Evolutionary conservation across 192 early-diverging fungal species (phyloP).

Genomic region (Chytriomyces hyalinus): DNA sequence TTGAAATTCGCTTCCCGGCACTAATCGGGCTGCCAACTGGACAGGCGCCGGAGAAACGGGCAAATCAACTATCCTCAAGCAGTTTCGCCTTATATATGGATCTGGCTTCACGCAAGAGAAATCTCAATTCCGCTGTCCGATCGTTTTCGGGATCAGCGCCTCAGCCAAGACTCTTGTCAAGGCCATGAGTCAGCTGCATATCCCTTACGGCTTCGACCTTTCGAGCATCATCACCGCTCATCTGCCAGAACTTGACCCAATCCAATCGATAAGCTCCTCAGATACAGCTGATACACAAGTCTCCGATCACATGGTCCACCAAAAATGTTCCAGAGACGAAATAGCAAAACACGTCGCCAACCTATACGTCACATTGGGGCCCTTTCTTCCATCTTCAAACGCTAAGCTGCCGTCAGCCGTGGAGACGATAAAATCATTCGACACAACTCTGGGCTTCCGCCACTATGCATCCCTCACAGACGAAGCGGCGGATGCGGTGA

Average conservation of each 20-base stretch:
- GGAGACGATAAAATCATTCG: constrained; percentile 2
- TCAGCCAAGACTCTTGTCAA: constrained; percentile 92
- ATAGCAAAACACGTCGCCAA: background rate
- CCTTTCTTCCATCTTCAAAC: background rate
- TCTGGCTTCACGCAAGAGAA: constrained; percentile 89
- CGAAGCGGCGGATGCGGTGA: constrained; percentile 77
- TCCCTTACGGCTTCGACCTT: constrained; percentile 65
- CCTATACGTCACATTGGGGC: background rate
- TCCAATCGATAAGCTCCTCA: background rate
- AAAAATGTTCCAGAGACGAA: background rate
- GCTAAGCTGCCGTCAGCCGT: background rate
- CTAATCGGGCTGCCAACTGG: background rate
- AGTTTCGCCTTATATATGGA: constrained; percentile 96
- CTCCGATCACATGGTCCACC: background rate
- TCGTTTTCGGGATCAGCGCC: constrained; percentile 90
- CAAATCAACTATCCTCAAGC: constrained; percentile 95
- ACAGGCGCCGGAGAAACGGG: constrained; percentile 94
- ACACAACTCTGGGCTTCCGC: constrained; percentile 82
- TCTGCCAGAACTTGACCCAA: constrained; percentile 58
- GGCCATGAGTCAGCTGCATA: constrained; percentile 88
- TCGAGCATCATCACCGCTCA: constrained; percentile 66
- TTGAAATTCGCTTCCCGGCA: background rate
- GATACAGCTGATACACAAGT: background rate
- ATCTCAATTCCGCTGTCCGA: constrained; percentile 88
- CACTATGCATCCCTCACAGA: constrained; percentile 74